Base-by-base conservation (phyloP, 139 green algal genomes). In the Auxenochlorella pyrenoidosa region DNA sequence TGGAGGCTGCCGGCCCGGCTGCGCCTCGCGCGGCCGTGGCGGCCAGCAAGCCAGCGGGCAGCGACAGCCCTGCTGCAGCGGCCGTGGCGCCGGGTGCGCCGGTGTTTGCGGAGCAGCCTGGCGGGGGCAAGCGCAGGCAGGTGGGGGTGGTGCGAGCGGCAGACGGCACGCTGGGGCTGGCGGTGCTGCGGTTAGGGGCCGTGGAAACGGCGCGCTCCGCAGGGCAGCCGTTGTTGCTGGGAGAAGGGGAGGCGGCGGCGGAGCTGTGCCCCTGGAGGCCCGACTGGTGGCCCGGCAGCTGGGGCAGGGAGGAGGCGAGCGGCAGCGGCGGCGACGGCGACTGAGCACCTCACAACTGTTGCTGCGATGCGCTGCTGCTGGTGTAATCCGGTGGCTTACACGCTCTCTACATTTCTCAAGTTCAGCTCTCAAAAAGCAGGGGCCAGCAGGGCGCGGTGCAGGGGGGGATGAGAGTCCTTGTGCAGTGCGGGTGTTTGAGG, bases 261-360 rank as follows among this genome's bases (percentile, higher is more conserved):
- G 41, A 82, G 63, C 54, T 94, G 26, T 66, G 70, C 65, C 75
- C 90, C 2, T 84, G 65, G 75, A 59, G 89, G 65, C 91, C 91
- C 26, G n/a, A 80, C 15, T 93, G 91, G 91, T 93, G 91, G 91
- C 91, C 91, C 0, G 32, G 78, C 59, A 34, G 76, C 6, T 94
- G 91, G 91, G 88, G 90, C 8, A 44, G 79, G 28, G 88, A 93
- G 47, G 77, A 87, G 65, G 30, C 63, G 6, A 60, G 16, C 70
- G 34, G 66, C 66, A 40, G 66, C 66, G 30, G 32, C 66, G 32
- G 32, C 13, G 66, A 18, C 66, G 66, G 66, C 66, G 66, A 73
- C 0, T 71, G 63, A 71, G 32, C 26, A 26, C 2, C 47, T 12
- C 47, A n/a, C n/a, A n/a, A n/a, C n/a, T n/a, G n/a, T n/a, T n/a